Percentiles rank a stretch among this genome's conserved stretches.
These are phyloP conservation scores for Vicia sativa DNA, from an alignment of 306 rosid genomes.

Conservation along the genomic window DNA sequence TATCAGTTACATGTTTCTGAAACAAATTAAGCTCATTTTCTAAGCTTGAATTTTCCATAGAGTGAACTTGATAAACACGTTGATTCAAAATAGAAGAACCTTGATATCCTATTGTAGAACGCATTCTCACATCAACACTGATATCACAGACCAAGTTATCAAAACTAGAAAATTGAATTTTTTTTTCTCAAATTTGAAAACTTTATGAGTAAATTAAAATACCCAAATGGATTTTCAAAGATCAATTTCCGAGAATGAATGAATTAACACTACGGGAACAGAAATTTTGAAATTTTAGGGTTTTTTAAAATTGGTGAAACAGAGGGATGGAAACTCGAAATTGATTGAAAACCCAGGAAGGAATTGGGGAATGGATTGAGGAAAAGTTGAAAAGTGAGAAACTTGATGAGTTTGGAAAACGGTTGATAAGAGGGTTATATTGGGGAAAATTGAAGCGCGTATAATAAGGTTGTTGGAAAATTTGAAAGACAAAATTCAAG, in stretches of 20 bases:
- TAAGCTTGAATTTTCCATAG: conserved; percentile 53
- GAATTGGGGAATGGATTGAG: neutral
- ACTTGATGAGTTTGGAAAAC: neutral
- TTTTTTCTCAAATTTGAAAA: neutral
- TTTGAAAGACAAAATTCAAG: neutral
- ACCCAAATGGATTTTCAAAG: neutral
- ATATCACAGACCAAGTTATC: conserved; percentile 16
- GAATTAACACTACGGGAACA: too few relatives aligned
- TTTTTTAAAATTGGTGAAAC: too few relatives aligned
- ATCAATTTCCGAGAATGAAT: neutral
- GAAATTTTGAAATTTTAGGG: too few relatives aligned
- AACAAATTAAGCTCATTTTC: conserved; percentile 64
- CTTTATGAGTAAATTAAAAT: neutral
- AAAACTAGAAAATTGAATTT: conserved; percentile 19
- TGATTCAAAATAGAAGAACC: conserved; percentile 60
- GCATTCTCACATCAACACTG: conserved; percentile 52
- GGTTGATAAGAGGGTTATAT: neutral
- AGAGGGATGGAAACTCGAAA: neutral
- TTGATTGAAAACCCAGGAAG: too few relatives aligned
- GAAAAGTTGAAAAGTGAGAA: conserved; percentile 10
- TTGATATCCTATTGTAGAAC: conserved; percentile 58
- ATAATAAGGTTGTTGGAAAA: neutral
- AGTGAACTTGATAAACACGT: conserved; percentile 53
- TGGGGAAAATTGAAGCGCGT: neutral
- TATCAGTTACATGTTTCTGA: conserved; percentile 59